Conservation (phyloP, 352 stramenopile genomes). For the Pythium periplocum region DNA sequence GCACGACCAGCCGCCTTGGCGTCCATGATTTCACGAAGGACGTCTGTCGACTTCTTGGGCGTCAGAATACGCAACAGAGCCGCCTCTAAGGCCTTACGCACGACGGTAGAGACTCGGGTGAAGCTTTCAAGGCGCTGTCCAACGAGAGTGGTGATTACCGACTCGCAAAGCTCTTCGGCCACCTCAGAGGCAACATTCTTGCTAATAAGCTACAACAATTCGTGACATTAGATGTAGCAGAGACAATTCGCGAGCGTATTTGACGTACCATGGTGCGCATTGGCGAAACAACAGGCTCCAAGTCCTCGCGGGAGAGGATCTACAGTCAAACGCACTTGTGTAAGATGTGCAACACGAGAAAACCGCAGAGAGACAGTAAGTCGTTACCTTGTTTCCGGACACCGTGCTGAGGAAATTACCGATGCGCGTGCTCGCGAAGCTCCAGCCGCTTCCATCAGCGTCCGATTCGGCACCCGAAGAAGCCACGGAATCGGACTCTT, state of each 20-base stretch:
- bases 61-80: conserved; percentile 94
- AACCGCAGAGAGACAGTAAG: too few relatives aligned
- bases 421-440: conserved; percentile 75
- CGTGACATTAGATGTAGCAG: neutral
- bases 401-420: conserved; percentile 80
- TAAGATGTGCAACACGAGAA: too few relatives aligned
- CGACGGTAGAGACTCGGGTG: conserved; percentile 86
- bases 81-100: conserved; percentile 93
- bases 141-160: conserved; percentile 91
- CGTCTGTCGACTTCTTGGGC: conserved; percentile 93
- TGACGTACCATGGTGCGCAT: conserved; percentile 88
- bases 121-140: conserved; percentile 95
- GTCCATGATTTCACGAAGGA: conserved; percentile 92
- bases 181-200: conserved; percentile 98
- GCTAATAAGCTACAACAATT: conserved; percentile 77
- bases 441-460: conserved; percentile 56
- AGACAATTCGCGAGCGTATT: neutral
- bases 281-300: conserved; percentile 89
- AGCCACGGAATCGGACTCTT: conserved; percentile 38
- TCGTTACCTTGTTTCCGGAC: conserved; percentile 76
- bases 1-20: conserved; percentile 80
- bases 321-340: conserved; percentile 2
- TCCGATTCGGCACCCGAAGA: conserved; percentile 74
- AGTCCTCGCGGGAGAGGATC: conserved; percentile 91
- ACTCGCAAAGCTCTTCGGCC: conserved; percentile 92